Percentiles rank a stretch among this genome's conserved stretches.
phyloP scores from a whole-genome alignment of 106 monocot species.

The Acorus gramineus region DNA sequence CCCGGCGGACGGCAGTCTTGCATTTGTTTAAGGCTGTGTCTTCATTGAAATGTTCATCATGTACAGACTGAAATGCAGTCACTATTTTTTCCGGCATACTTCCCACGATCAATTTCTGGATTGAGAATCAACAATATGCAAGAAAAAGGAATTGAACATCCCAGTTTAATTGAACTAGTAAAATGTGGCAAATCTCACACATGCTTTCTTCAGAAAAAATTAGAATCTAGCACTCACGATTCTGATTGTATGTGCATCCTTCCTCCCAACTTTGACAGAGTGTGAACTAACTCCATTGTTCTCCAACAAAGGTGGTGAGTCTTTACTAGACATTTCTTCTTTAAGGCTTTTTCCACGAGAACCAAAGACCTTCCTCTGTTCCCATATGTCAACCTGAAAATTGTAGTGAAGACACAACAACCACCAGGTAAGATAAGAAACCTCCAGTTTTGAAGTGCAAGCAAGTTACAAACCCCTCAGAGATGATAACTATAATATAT shows the following conservation, averaged over 20 bases:
- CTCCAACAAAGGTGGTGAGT: conserved; percentile 28
- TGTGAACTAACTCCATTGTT: conserved; percentile 51
- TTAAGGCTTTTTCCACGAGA: conserved; percentile 77
- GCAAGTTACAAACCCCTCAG: not conserved
- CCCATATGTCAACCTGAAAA: conserved; percentile 85
- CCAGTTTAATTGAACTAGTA: not conserved
- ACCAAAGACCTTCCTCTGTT: conserved; percentile 97
- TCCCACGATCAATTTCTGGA: conserved; percentile 90
- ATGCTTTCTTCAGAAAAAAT: not conserved
- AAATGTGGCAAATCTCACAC: not conserved
- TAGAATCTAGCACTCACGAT: conserved; percentile 45
- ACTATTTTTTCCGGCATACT: conserved; percentile 93
- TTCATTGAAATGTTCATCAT: conserved; percentile 71
- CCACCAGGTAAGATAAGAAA: too few relatives aligned
- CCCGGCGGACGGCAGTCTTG: conserved; percentile 34
- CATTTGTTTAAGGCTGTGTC: conserved; percentile 71
- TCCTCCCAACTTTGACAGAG: conserved; percentile 62
- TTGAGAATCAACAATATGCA: conserved; percentile 3
- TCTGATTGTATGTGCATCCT: conserved; percentile 74
- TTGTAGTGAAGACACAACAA: not conserved
- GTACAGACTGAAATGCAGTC: conserved; percentile 71
- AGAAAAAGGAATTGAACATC: not conserved
- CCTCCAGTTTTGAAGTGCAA: not conserved
- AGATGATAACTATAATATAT: too few relatives aligned
- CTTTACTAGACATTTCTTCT: conserved; percentile 72